Base-by-base conservation (phyloP, 148 eudicot genomes). In the Vaccinium corymbosum region DNA sequence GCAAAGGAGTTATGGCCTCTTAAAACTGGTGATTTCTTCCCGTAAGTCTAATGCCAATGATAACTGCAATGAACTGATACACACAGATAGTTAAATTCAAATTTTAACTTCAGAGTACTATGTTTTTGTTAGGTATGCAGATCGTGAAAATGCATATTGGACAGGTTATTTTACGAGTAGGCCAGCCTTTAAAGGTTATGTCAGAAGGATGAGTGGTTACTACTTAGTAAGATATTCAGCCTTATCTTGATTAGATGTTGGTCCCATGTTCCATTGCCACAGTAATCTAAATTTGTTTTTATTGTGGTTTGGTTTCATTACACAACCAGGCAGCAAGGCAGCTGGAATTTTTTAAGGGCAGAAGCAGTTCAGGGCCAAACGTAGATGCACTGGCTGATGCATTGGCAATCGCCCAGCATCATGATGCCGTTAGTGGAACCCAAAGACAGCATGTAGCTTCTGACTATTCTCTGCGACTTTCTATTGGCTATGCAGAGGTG, bases 81-180 rank as follows among this genome's bases (percentile, higher is more conserved):
- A 42, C 38, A 64, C 29, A 71, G 50, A 75, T 22, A 68, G 79
- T 50, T 76, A 10, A 16, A 25, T 80, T 49, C 27, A 50, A 81
- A 19, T 68, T 48, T 76, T 83, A 15, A 83, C 66, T 76, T 32
- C 51, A 62, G 66, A 82, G 1, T 7, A 17, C 35, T 8, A 68
- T 50, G 84, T 48, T 61, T 86, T 85, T 56, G 85, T 76, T 80
- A 93, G 97, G 84, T 93, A 93, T 88, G 97, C 94, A 68, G 97
- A 93, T 87, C 89, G 79, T 51, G 86, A 82, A 55, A 91, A 93
- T 89, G 93, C 94, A 84, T 93, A 93, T 83, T 93, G 97, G 97
- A 93, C 97, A n/a, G 97, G 97, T 78, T 93, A 92, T 87, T 93
- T 93, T 85, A 90, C 97, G 49, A 93, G 97, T 89, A 92, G 97